Evolutionary conservation across 192 early-diverging fungal genomes (phyloP).

Genomic region (Coemansia sp.): DNA sequence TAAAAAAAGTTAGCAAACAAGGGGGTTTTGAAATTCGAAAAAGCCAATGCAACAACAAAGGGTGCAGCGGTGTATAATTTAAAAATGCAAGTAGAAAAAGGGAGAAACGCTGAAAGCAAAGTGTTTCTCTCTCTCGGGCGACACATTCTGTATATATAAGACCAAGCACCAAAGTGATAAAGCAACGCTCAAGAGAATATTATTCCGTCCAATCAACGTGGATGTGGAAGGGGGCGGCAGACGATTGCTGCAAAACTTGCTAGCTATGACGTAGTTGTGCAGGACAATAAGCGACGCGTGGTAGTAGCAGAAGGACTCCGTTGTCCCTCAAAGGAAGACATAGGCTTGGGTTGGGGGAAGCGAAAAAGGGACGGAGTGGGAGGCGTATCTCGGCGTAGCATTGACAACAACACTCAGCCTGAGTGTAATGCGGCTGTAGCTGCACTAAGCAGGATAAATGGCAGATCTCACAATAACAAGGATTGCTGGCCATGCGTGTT

Average conservation of each 20-base stretch:
- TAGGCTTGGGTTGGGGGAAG: background rate
- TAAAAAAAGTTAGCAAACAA: constrained; percentile 7
- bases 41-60: background rate
- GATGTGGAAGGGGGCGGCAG: background rate
- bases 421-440: background rate
- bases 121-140: background rate
- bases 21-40: constrained; percentile 1
- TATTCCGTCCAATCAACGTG: background rate
- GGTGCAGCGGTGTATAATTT: background rate
- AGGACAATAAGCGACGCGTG: constrained; percentile 6
- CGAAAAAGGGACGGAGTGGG: background rate
- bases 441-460: background rate
- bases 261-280: constrained; percentile 11
- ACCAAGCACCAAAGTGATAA: background rate
- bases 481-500: constrained; percentile 2
- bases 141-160: background rate
- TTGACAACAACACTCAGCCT: background rate
- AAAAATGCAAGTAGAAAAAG: constrained; percentile 3
- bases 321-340: background rate
- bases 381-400: background rate
- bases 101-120: background rate
- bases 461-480: constrained; percentile 10
- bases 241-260: constrained; percentile 8
- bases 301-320: constrained; percentile 1
- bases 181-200: background rate